Percentiles rank a stretch among this genome's conserved stretches.
Conservation (phyloP, 2,329 filamentous ascomycete genomes). For the Aspergillus felis region DNA sequence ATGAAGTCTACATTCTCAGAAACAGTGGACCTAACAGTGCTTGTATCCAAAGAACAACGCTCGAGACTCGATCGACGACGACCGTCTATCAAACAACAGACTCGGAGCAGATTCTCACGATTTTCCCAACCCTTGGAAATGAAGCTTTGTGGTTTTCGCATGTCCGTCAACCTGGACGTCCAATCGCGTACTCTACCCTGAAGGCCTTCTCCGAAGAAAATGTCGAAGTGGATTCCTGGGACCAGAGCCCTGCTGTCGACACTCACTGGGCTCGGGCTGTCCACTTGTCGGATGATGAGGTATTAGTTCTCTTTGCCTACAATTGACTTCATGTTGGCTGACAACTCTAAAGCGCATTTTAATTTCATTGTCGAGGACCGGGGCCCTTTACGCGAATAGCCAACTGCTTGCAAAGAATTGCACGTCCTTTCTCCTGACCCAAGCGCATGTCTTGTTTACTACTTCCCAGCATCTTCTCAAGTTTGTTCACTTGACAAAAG, state of each 20-base stretch:
- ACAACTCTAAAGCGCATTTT: constrained; percentile 39
- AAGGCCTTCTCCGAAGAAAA: constrained; percentile 13
- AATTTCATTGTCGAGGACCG: constrained; percentile 69
- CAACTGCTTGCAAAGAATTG: constrained; percentile 76
- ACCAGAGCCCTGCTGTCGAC: constrained; percentile 31
- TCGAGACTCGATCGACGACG: constrained; percentile 32
- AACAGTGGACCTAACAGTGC: constrained; percentile 27
- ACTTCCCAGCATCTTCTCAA: constrained; percentile 91
- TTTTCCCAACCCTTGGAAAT: constrained; percentile 34
- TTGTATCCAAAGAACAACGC: constrained; percentile 28
- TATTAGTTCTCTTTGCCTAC: constrained; percentile 16
- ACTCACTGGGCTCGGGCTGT: constrained; percentile 38
- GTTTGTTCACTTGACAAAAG: constrained; percentile 74
- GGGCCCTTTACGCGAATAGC: constrained; percentile 74
- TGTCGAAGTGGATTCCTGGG: constrained; percentile 21
- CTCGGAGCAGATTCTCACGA: constrained; percentile 33
- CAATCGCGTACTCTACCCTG: constrained; percentile 31
- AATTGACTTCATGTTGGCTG: constrained; percentile 5
- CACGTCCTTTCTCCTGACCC: constrained; percentile 82
- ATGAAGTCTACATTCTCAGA: constrained; percentile 42
- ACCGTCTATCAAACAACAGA: constrained; percentile 29
- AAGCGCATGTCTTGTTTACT: constrained; percentile 82
- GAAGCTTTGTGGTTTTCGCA: constrained; percentile 38
- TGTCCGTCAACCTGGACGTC: constrained; percentile 18
- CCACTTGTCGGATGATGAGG: constrained; percentile 37